Base-by-base conservation (phyloP, 345 rosid species). In the Psidium friedrichsthalianum region DNA sequence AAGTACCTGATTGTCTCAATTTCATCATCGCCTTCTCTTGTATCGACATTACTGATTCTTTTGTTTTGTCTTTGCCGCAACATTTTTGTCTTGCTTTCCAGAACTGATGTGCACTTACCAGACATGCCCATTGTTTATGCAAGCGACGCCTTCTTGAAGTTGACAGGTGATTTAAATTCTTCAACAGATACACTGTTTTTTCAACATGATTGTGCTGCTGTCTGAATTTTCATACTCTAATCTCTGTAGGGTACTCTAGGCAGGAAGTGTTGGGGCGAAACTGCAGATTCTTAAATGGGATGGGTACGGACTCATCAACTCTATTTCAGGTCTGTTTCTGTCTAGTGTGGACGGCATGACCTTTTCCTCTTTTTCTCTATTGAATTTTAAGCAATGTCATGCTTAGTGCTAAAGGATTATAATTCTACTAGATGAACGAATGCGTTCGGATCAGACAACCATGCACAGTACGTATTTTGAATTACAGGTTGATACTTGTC, bases 381-480 rank as follows among this genome's bases (percentile, higher is more conserved):
- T 24, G 74, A 51, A 36, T 53, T 14, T 36, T 56, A 42, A 47
- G 32, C 49, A 51, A 32, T 49, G 51, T 58, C 21, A 36, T 27
- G 61, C 42, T 27, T 51, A 51, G 49, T 24, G 58, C 36, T 61
- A 32, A 42, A 55, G 80, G 16, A 51, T 88, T 56, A 57, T 27
- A 5, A 29, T 57, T 54, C 61, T 87, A 20, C 64, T 84, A 97
- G 99, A 92, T 97, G 88, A 92, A 89, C 85, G 91, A 94, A 84
- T 90, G 94, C 91, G 92, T 97, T 84, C 89, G 44, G 85, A 87
- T 86, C 51, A 95, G 93, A 83, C 92, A 89, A 93, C 87, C 96
- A 84, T 96, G 98, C 94, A 96, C 99, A 87, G 98, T 95, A 88
- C 94, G 94, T 89, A 92, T 97, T 88, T 92, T 97, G 90, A 95